A percentile compares a stretch with the other conserved stretches of the same genome.
Conservation (phyloP, 2,329 filamentous ascomycete species). For the Fusarium transvaalense region DNA sequence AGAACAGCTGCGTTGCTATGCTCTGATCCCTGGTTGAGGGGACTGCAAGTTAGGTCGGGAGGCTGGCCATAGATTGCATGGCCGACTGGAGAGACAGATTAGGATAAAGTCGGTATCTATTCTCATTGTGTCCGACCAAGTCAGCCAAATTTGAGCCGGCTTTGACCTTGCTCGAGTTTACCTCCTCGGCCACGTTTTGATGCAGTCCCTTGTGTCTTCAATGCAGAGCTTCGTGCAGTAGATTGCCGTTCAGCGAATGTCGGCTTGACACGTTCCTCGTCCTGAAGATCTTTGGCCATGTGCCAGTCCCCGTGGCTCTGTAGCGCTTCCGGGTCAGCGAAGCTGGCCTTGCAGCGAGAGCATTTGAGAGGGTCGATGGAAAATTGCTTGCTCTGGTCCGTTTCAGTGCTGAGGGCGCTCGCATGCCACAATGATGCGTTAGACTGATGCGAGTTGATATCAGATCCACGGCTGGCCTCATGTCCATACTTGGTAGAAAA, state of each 20-base stretch:
- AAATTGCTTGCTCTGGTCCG: constrained; percentile 48
- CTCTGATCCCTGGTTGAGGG: constrained; percentile 1
- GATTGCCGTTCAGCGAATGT: constrained; percentile 58
- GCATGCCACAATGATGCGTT: constrained; percentile 22
- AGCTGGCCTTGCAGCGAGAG: constrained; percentile 71
- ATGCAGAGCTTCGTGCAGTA: constrained; percentile 49
- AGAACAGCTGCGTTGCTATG: constrained; percentile 1
- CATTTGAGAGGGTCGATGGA: constrained; percentile 63
- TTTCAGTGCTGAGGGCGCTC: constrained; percentile 36
- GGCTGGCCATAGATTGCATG: neutral
- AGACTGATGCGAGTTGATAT: constrained; percentile 21
- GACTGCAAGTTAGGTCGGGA: neutral
- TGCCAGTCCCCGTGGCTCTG: constrained; percentile 94
- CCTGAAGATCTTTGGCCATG: constrained; percentile 87
- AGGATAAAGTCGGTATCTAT: constrained; percentile 6
- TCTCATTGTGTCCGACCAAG: neutral
- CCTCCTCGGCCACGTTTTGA: constrained; percentile 57
- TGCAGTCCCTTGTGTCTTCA: constrained; percentile 53
- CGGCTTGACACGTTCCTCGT: constrained; percentile 66
- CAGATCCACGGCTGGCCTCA: constrained; percentile 38
- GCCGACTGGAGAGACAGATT: constrained; percentile 2
- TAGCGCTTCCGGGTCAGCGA: constrained; percentile 69
- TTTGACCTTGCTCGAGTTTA: constrained; percentile 69
- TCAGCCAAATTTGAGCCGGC: constrained; percentile 71
- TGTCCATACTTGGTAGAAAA: constrained; percentile 13